Evolutionary conservation across 306 rosid genomes (phyloP).

Genomic region (Vigna trinervia): DNA sequence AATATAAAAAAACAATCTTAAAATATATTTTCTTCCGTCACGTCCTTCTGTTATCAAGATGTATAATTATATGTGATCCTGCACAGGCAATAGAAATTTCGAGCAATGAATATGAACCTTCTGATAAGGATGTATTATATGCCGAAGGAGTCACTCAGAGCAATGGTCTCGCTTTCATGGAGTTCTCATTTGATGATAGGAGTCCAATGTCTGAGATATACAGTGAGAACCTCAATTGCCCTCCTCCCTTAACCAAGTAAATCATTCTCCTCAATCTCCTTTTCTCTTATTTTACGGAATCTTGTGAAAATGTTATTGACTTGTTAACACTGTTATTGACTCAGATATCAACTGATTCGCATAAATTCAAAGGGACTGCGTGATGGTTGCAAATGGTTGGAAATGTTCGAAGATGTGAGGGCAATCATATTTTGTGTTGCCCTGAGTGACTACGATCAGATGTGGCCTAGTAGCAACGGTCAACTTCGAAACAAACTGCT

Average conservation of each 20-base stretch:
- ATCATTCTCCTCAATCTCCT: constrained; percentile 43
- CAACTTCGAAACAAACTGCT: constrained; percentile 68
- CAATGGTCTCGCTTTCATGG: constrained; percentile 86
- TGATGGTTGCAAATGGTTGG: constrained; percentile 91
- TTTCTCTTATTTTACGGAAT: constrained; percentile 34
- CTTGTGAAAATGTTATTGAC: constrained; percentile 39
- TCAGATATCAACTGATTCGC: constrained; percentile 82
- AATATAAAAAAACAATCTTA: constrained; percentile 17
- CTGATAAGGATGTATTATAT: constrained; percentile 76
- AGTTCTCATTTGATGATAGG: constrained; percentile 85
- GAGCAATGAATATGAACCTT: constrained; percentile 92
- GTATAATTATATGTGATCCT: constrained; percentile 38
- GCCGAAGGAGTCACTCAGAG: constrained; percentile 94
- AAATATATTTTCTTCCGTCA: constrained; percentile 4
- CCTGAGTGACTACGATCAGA: constrained; percentile 80
- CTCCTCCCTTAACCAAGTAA: constrained; percentile 75
- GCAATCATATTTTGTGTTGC: constrained; percentile 80
- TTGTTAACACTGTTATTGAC: constrained; percentile 36
- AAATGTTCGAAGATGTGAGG: constrained; percentile 91
- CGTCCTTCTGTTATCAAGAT: constrained; percentile 17
- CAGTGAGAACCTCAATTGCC: constrained; percentile 67
- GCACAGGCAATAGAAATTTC: constrained; percentile 86
- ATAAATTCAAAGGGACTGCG: constrained; percentile 77
- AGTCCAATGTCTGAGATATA: constrained; percentile 81
- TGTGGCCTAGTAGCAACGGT: constrained; percentile 61